Conservation (phyloP, 2,329 filamentous ascomycete species). For the Rutstroemia sp. region DNA sequence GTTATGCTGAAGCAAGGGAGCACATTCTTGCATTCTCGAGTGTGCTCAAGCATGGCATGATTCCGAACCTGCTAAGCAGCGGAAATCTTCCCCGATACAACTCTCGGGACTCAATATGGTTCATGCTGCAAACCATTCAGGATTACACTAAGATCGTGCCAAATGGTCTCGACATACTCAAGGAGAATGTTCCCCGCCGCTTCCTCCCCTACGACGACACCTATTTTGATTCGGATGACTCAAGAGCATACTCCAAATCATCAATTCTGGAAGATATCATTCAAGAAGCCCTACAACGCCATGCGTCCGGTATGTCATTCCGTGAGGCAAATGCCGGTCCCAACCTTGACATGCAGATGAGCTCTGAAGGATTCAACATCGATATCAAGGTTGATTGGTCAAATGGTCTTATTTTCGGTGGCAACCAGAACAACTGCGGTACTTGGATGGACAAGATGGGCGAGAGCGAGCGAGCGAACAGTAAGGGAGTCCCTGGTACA, state of each 20-base stretch:
- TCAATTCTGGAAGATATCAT: slow-evolving; percentile 85
- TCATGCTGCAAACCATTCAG: slow-evolving; percentile 92
- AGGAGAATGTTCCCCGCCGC: slow-evolving; percentile 70
- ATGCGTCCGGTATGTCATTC: slow-evolving; percentile 86
- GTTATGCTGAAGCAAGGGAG: slow-evolving; percentile 82
- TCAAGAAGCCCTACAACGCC: slow-evolving; percentile 86
- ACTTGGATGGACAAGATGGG: slow-evolving; percentile 99
- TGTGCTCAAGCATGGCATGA: slow-evolving; percentile 96
- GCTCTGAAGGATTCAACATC: slow-evolving; percentile 82
- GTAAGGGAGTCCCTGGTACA: slow-evolving; percentile 91
- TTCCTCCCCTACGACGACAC: slow-evolving; percentile 95
- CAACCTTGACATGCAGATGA: slow-evolving; percentile 87
- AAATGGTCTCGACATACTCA: slow-evolving; percentile 63
- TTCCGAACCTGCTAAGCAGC: slow-evolving; percentile 85
- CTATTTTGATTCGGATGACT: slow-evolving; percentile 78
- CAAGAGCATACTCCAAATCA: slow-evolving; percentile 75
- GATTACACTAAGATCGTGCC: slow-evolving; percentile 83
- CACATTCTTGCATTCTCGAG: slow-evolving; percentile 94
- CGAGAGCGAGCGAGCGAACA: slow-evolving; percentile 85
- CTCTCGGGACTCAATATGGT: slow-evolving; percentile 94
- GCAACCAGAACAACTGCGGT: slow-evolving; percentile 89
- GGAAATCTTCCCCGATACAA: slow-evolving; percentile 89
- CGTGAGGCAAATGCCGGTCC: slow-evolving; percentile 91
- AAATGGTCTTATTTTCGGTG: slow-evolving; percentile 86
- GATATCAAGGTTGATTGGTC: slow-evolving; percentile 87